Evolutionary conservation across 1,284 basidiomycete species (phyloP).

Genomic region (Golubevia sp.): DNA sequence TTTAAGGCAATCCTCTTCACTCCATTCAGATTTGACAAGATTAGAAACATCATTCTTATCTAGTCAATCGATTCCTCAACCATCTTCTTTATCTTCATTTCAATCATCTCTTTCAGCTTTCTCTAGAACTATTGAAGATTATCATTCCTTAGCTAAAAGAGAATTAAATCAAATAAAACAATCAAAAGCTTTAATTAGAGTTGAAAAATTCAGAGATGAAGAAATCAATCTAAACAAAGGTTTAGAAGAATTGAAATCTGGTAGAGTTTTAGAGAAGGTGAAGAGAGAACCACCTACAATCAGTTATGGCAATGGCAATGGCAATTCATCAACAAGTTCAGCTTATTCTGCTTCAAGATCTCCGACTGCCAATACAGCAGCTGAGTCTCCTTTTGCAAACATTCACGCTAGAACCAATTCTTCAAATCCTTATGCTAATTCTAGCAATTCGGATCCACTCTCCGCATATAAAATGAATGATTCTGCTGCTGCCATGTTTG

Average conservation of each 20-base stretch:
- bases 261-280: conserved; percentile 3
- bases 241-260: conserved; percentile 29
- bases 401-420: neutral
- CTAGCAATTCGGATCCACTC: conserved; percentile 23
- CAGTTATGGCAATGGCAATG: neutral
- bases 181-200: conserved; percentile 50
- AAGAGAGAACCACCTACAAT: neutral
- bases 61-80: conserved; percentile 8
- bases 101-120: conserved; percentile 43
- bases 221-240: conserved; percentile 34
- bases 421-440: conserved; percentile 1
- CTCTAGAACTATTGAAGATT: conserved; percentile 55
- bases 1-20: conserved; percentile 49
- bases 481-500: conserved; percentile 49
- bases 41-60: conserved; percentile 25
- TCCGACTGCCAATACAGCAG: conserved; percentile 7
- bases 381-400: neutral
- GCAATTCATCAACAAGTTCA: neutral
- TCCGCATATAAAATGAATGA: conserved; percentile 53
- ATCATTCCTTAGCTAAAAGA: conserved; percentile 53
- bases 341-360: conserved; percentile 5
- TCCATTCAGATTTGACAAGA: conserved; percentile 47
- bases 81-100: conserved; percentile 32
- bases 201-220: conserved; percentile 49
- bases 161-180: conserved; percentile 54